Evolutionary conservation across 768 basidiomycete genomes (phyloP), one percentile per base, ranked within the genome.

Genomic region (Lentinula lateritia): DNA sequence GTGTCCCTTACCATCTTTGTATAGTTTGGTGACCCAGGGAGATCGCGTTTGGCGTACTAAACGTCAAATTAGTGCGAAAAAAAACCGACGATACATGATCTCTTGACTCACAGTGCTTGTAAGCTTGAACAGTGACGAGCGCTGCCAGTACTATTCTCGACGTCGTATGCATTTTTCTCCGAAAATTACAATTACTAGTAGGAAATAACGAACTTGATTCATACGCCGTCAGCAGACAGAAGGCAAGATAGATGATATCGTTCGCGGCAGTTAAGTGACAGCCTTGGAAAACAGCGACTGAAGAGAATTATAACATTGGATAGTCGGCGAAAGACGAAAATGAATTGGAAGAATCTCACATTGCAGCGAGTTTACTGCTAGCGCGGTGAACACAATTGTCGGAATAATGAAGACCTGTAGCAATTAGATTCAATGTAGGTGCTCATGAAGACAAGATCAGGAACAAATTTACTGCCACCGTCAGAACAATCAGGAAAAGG

Each of bases 21-120:
- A 77, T 15, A 80, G 66, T 62, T 73, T 72, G 9, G 70, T 60
- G 5, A 78, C 68, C 74, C 78, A 77, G 1, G 68, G 68, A 2
- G 73, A 69, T 34, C 69, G 67, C 16, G 75, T 72, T 48, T 71
- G 69, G 35, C 72, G 71, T 39, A 78, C 78, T 78, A 35, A 4
- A 39, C 36, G 15, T 42, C 10, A n/a, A 20, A 18, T 1, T 50
- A 8, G 54, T 63, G 23, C 63, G 58, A 20, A 28, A 52, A 16
- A 16, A 9, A 10, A 39, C 15, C 2, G 52, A 46, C 36, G n/a
- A 39, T 35, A 20, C 10, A 15, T 3, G 68, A 16, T 15, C 6
- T 16, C 6, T 43, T 43, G 16, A 34, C 77, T 67, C 57, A 80
- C 79, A 65, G 61, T 77, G 72, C 23, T 71, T 73, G 46, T 73